These are phyloP conservation scores for Sarcodon aspratus DNA, from an alignment of 768 basidiomycete genomes.

Conservation along the genomic window DNA sequence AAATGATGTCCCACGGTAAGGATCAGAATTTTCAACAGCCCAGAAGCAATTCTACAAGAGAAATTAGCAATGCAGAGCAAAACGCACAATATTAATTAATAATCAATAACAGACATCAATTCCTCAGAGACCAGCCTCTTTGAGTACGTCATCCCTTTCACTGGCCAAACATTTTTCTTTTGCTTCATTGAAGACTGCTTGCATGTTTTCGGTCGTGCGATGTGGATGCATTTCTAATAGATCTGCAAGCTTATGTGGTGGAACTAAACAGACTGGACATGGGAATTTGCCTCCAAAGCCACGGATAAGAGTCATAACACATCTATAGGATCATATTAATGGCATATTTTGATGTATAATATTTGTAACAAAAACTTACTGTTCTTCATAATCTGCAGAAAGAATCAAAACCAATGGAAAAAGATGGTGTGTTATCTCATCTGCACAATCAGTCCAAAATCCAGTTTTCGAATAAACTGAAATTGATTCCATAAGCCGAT, in stretches of 20 bases:
- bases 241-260: not conserved
- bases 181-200: conserved; percentile 7
- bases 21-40: conserved; percentile 21
- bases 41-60: conserved; percentile 30
- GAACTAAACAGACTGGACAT: conserved; percentile 10
- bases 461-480: conserved; percentile 4
- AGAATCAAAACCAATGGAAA: conserved; percentile 14
- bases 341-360: too few relatives aligned
- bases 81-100: too few relatives aligned
- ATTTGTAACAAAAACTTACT: conserved; percentile 9
- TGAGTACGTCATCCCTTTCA: conserved; percentile 7
- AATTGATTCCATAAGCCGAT: conserved; percentile 5
- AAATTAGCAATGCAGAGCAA: not conserved
- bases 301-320: conserved; percentile 9
- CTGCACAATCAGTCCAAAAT: conserved; percentile 1
- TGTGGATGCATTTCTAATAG: conserved; percentile 4
- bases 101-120: conserved; percentile 9
- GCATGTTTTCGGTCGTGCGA: conserved; percentile 12
- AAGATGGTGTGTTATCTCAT: conserved; percentile 1
- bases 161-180: not conserved
- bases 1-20: conserved; percentile 21
- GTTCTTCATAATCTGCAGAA: conserved; percentile 18
- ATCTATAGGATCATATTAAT: conserved; percentile 4
- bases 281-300: conserved; percentile 6
- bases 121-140: conserved; percentile 9